These are phyloP conservation scores for Aphanomyces stellatus DNA, from an alignment of 352 stramenopile species.

Conservation along the genomic window DNA sequence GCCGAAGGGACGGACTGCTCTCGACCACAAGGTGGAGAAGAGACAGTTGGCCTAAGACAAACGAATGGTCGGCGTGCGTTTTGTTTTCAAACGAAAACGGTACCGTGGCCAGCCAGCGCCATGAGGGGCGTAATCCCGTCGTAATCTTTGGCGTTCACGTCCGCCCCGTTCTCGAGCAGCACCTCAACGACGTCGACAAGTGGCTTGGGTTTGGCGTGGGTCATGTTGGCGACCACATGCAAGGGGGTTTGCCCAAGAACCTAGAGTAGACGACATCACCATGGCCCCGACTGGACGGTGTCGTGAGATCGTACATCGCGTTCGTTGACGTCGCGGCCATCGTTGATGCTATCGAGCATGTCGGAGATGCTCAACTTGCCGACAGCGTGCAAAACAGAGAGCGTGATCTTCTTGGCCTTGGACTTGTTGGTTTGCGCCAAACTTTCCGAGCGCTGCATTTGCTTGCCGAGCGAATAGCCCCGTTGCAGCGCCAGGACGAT, in stretches of 20 bases:
- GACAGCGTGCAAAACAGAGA: background rate
- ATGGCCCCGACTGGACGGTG: too few relatives aligned
- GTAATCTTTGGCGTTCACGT: constrained; percentile 16
- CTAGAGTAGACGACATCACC: background rate
- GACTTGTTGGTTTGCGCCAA: background rate
- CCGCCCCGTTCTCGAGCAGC: constrained; percentile 1
- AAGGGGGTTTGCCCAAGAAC: background rate
- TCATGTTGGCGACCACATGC: background rate
- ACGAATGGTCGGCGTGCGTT: background rate
- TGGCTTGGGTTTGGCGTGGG: background rate
- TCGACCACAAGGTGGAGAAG: background rate
- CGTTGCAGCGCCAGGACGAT: background rate
- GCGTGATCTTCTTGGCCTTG: background rate
- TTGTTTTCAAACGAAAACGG: background rate
- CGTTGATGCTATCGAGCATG: background rate
- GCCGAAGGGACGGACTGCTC: background rate
- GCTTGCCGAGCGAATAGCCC: background rate
- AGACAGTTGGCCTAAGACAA: background rate
- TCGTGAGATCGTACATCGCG: background rate
- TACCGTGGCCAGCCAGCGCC: background rate
- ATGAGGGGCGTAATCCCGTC: constrained; percentile 13
- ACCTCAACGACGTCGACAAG: background rate
- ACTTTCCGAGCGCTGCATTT: constrained; percentile 1
- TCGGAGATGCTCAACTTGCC: background rate
- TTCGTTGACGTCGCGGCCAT: constrained; percentile 9